These are phyloP conservation scores for Salvia hispanica DNA, from an alignment of 257 asterid genomes.

Conservation along the genomic window DNA sequence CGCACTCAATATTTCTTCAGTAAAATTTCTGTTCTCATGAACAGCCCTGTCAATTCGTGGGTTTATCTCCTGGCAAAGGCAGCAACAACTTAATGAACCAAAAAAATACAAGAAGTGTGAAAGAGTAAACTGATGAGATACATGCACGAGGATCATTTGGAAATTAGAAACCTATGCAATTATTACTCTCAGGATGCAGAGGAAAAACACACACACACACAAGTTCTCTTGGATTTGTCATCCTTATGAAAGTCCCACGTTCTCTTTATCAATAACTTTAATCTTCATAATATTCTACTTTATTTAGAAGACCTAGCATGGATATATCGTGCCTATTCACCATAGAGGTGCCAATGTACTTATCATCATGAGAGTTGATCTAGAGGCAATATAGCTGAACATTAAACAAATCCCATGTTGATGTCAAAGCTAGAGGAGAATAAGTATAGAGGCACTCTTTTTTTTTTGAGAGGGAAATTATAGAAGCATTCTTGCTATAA, in stretches of 20 bases:
- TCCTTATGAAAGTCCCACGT: neutral
- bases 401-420: neutral
- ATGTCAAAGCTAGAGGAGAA: neutral
- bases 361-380: neutral
- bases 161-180: neutral
- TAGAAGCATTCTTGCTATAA: neutral
- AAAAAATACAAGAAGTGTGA: neutral
- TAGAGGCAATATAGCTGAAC: neutral
- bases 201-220: neutral
- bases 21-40: conserved; percentile 54
- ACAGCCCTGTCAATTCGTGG: conserved; percentile 46
- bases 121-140: neutral
- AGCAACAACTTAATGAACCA: neutral
- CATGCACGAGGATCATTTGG: neutral
- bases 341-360: neutral
- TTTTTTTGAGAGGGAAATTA: too few species aligned
- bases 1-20: conserved; percentile 59
- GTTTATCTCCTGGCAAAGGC: conserved; percentile 57
- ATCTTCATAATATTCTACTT: neutral
- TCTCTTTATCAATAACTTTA: neutral
- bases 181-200: neutral
- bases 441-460: neutral
- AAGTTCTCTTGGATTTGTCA: neutral
- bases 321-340: too few species aligned
- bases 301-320: neutral